Conservation (phyloP, 2,329 filamentous ascomycete genomes). For the Fusarium coicis region DNA sequence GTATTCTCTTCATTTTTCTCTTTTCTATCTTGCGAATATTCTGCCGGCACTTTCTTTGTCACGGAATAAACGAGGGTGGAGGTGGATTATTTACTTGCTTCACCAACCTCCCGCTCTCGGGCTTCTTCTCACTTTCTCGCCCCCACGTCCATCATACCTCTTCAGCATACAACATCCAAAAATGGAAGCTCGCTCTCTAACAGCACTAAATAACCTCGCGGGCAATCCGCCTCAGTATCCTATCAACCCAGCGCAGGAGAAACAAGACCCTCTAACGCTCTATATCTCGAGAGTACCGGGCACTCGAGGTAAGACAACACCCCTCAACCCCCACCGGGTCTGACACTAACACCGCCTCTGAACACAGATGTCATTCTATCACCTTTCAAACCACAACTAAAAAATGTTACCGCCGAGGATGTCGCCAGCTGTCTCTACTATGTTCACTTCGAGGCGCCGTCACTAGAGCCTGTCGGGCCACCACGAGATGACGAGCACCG, state of each 20-base stretch:
- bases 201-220: conserved; percentile 81
- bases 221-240: conserved; percentile 89
- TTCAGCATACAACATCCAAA: conserved; percentile 14
- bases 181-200: conserved; percentile 87
- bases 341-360: conserved; percentile 30
- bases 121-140: conserved; percentile 6
- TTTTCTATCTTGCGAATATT: not conserved
- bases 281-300: conserved; percentile 96
- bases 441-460: conserved; percentile 73
- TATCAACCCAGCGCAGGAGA: conserved; percentile 76
- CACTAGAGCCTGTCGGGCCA: conserved; percentile 59
- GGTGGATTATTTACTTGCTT: conserved; percentile 10
- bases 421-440: conserved; percentile 92
- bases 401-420: conserved; percentile 89
- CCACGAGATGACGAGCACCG: conserved; percentile 48
- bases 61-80: conserved; percentile 10
- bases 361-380: conserved; percentile 88
- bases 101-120: conserved; percentile 19
- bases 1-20: not conserved
- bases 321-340: conserved; percentile 8
- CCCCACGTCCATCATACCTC: conserved; percentile 14
- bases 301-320: conserved; percentile 74
- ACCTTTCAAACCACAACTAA: conserved; percentile 86
- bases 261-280: conserved; percentile 78
- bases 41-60: not conserved